Evolutionary conservation across 1,284 basidiomycete species (phyloP), one percentile per base, ranked within the genome.

Genomic region (Gomphus bonarii): DNA sequence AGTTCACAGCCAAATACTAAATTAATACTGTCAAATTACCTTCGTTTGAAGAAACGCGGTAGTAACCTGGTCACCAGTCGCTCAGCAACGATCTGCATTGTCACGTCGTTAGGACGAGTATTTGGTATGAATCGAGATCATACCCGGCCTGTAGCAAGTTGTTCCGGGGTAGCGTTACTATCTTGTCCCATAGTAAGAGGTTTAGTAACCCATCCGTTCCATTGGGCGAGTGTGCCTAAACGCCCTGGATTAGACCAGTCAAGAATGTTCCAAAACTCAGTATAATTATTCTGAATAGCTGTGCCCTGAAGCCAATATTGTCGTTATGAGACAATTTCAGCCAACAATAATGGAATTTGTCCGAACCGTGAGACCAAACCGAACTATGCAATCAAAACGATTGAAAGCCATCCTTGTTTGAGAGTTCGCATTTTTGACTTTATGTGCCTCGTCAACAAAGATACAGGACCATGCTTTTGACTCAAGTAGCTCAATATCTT

Each of bases 271-370:
- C 88, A 91, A 54, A 94, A 72, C 67, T 95, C 92, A 46, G 80
- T 76, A 63, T 91, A 91, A 0, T 81, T 80, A 63, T 94, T 95
- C 65, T 95, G 91, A 40, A 95, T 91, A 0, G 88, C 84, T 8
- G 85, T 88, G 8, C 91, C 87, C 10, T 66, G 48, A 33, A 33
- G 38, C 20, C 20, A 20, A 22, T 20, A 18, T 51, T 58, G 47
- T 53, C 43, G 20, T 43, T 2, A 54, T 14, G 38, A 40, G 38
- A 10, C n/a, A 42, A 14, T n/a, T 30, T 38, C 7, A 49, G 43
- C 35, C 25, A 30, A 18, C 33, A 31, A 55, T 50, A 25, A 18
- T 14, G 14, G 16, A 50, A 14, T 6, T 31, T 20, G 3, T 35
- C 61, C 60, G 47, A 55, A 65, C 73, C 0, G 88, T 92, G 48